Percentiles rank a stretch among this genome's conserved stretches.
These are phyloP conservation scores for Saturnispora saitoi DNA, from an alignment of 805 yeast genomes.

Conservation along the genomic window DNA sequence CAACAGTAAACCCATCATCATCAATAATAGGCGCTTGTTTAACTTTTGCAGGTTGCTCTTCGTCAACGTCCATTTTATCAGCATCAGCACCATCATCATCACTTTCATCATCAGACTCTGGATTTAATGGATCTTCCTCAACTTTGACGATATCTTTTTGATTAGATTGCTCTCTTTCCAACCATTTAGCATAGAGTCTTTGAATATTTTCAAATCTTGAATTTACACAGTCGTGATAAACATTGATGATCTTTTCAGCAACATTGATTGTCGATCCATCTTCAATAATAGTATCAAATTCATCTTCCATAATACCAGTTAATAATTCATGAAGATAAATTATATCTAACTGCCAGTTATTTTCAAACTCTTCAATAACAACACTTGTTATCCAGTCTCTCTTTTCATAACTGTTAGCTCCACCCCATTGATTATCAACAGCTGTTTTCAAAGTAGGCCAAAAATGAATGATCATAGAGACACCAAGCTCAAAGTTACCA, in stretches of 20 bases:
- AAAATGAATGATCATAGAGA: conserved; percentile 77
- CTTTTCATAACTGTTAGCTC: conserved; percentile 80
- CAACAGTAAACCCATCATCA: conserved; percentile 92
- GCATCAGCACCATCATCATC: conserved; percentile 37
- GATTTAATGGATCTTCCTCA: conserved; percentile 54
- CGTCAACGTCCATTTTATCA: conserved; percentile 34
- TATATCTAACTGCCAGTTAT: conserved; percentile 59
- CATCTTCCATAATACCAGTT: conserved; percentile 87
- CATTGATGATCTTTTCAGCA: conserved; percentile 55
- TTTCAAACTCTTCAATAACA: conserved; percentile 66
- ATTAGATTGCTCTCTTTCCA: conserved; percentile 39
- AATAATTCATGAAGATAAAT: conserved; percentile 78
- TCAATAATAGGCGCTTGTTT: conserved; percentile 62
- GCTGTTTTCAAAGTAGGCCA: conserved; percentile 90
- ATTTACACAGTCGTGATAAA: conserved; percentile 55
- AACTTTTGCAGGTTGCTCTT: conserved; percentile 31
- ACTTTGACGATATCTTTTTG: conserved; percentile 35
- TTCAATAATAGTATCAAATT: conserved; percentile 81
- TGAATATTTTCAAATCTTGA: conserved; percentile 50
- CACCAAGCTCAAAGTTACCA: conserved; percentile 86
- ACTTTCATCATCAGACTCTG: conserved; percentile 42
- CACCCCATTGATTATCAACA: conserved; percentile 93
- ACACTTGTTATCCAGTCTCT: conserved; percentile 91
- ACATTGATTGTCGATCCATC: conserved; percentile 78
- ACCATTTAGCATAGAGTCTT: conserved; percentile 50